A percentile compares a stretch with the other conserved stretches of the same genome.
These are phyloP conservation scores for Elsinoe perseae DNA, from an alignment of 2,329 filamentous ascomycete genomes.

Conservation along the genomic window DNA sequence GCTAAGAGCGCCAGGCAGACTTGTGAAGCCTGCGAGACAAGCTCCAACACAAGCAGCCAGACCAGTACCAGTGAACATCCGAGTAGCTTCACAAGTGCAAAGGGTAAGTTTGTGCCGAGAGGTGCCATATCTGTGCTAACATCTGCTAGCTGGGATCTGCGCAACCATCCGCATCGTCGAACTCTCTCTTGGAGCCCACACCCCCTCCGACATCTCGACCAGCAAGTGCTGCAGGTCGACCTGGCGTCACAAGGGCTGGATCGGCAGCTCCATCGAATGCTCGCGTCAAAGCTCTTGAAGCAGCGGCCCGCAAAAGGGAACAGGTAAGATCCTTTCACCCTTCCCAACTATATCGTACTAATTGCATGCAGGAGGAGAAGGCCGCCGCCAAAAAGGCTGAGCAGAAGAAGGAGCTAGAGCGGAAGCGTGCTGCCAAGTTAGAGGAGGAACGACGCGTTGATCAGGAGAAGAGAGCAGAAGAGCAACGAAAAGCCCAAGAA, in stretches of 20 bases:
- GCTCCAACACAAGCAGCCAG: conserved; percentile 46
- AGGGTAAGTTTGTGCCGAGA: conserved; percentile 23
- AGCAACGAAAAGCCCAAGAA: conserved; percentile 33
- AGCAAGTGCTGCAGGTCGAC: conserved; percentile 14
- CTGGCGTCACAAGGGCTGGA: conserved; percentile 16
- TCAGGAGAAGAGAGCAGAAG: conserved; percentile 33
- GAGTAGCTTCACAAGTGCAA: conserved; percentile 47
- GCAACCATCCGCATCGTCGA: conserved; percentile 23
- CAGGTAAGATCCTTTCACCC: neutral
- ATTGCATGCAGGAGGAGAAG: conserved; percentile 57
- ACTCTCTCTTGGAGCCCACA: conserved; percentile 25
- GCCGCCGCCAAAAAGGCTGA: conserved; percentile 72
- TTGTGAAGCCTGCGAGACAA: conserved; percentile 39
- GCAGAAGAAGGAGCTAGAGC: conserved; percentile 71
- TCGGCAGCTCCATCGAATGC: conserved; percentile 22
- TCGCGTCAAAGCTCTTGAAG: conserved; percentile 51
- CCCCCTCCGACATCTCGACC: conserved; percentile 12
- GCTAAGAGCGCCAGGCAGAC: conserved; percentile 29
- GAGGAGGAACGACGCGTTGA: conserved; percentile 46
- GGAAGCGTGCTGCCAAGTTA: conserved; percentile 63
- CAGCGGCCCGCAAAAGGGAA: conserved; percentile 75
- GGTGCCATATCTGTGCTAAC: neutral
- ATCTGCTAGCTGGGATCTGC: conserved; percentile 14
- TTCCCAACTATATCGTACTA: neutral
- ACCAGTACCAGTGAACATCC: conserved; percentile 63